A percentile compares a stretch with the other conserved stretches of the same genome.
phyloP scores from a whole-genome alignment of 352 stramenopile species.

The Pythium pectinolyticum region DNA sequence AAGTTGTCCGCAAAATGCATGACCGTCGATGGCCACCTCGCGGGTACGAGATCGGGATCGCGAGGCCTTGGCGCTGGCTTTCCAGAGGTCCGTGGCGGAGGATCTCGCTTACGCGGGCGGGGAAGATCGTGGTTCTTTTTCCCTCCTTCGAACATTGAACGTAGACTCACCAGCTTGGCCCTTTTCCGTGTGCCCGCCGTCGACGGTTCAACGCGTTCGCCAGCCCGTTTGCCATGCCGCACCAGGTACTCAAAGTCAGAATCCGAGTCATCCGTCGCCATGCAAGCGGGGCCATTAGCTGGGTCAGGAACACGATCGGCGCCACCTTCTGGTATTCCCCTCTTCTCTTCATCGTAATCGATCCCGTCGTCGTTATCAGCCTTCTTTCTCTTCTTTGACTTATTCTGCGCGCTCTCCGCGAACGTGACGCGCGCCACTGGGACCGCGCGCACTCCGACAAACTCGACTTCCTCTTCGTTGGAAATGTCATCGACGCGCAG shows the following conservation, averaged over 20 bases:
- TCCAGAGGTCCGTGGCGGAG: neutral
- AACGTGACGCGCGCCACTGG: too few species aligned
- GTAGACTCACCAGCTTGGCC: neutral
- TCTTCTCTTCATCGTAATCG: too few species aligned
- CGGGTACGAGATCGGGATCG: neutral
- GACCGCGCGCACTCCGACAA: too few species aligned
- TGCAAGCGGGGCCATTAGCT: neutral
- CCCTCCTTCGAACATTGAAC: neutral
- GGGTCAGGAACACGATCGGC: too few species aligned
- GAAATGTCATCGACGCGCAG: too few species aligned
- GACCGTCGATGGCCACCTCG: neutral
- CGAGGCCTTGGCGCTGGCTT: neutral
- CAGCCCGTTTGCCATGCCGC: too few species aligned
- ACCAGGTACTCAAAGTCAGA: neutral
- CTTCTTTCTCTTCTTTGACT: too few species aligned
- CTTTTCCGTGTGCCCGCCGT: neutral
- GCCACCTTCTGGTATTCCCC: too few species aligned
- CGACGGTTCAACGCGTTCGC: neutral
- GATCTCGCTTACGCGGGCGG: neutral
- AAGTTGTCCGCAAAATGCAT: conserved; percentile 6
- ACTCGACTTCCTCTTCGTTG: too few species aligned
- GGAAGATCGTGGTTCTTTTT: neutral
- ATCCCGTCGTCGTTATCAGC: too few species aligned
- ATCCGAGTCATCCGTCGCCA: neutral
- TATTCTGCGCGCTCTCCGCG: too few species aligned